Evolutionary conservation across 441 rosid genomes (phyloP).

Genomic region (Metrosideros polymorpha): DNA sequence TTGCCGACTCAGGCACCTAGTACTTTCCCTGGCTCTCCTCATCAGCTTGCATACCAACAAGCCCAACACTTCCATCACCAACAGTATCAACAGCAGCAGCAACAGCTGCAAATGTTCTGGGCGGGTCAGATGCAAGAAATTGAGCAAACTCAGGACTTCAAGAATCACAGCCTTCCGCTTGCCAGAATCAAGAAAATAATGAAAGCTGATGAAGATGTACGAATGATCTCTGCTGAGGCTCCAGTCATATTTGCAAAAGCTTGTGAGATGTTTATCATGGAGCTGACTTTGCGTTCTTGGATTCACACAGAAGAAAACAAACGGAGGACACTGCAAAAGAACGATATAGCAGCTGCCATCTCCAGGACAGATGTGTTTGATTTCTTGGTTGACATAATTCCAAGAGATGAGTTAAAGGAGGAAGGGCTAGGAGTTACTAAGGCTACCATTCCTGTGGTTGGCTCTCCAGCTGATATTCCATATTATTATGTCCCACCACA

Average conservation of each 20-base stretch:
- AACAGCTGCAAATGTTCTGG: conserved; percentile 84
- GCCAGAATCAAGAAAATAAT: conserved; percentile 91
- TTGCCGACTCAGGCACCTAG: conserved; percentile 30
- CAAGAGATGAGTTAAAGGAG: conserved; percentile 77
- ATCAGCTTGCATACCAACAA: conserved; percentile 63
- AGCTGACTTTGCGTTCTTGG: conserved; percentile 84
- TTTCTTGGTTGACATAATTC: conserved; percentile 84
- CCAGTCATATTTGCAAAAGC: conserved; percentile 88
- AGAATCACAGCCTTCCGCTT: conserved; percentile 78
- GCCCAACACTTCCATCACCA: conserved; percentile 74
- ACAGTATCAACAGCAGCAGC: conserved; percentile 60
- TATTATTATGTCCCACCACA: conserved; percentile 50
- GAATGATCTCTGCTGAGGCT: conserved; percentile 93
- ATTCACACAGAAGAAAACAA: conserved; percentile 90
- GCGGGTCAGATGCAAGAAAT: conserved; percentile 76
- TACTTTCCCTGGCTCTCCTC: conserved; percentile 31
- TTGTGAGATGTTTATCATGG: conserved; percentile 86
- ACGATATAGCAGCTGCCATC: conserved; percentile 83
- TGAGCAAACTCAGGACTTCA: conserved; percentile 70
- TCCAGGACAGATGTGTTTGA: conserved; percentile 84
- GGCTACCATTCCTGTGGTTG: conserved; percentile 46
- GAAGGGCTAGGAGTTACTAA: conserved; percentile 83
- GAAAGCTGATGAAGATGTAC: conserved; percentile 92
- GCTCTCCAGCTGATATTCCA: conserved; percentile 53
- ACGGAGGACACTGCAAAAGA: conserved; percentile 83